Percentiles rank a stretch among this genome's conserved stretches.
These are phyloP conservation scores for Meyerozyma guilliermondii DNA, from an alignment of 1,139 yeast species.

Conservation along the genomic window DNA sequence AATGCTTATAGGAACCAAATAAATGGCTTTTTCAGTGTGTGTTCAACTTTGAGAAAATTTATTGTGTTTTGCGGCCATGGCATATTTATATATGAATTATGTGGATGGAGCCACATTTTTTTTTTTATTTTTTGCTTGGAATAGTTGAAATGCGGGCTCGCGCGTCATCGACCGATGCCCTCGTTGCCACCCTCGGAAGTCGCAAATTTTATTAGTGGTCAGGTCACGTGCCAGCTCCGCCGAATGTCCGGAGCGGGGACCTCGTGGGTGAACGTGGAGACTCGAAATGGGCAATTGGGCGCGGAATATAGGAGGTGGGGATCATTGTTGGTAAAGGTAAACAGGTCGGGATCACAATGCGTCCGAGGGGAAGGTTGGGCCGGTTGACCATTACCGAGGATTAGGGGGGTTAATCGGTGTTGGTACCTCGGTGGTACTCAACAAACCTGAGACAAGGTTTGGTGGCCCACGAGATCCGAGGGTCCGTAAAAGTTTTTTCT, in stretches of 20 bases:
- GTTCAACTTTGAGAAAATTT: neutral
- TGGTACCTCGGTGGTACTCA: neutral
- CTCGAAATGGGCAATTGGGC: neutral
- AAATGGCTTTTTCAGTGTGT: neutral
- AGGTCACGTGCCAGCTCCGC: neutral
- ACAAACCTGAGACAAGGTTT: neutral
- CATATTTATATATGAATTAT: constrained; percentile 8
- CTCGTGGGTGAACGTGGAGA: neutral
- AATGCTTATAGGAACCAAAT: neutral
- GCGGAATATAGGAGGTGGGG: neutral
- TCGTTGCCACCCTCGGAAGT: constrained; percentile 1
- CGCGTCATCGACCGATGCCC: constrained; percentile 1
- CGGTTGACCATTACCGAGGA: neutral
- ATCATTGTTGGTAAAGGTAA: neutral
- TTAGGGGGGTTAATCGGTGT: neutral
- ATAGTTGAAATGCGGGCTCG: neutral
- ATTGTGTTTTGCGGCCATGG: constrained; percentile 5
- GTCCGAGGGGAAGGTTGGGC: neutral
- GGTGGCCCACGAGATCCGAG: neutral
- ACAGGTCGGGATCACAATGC: neutral
- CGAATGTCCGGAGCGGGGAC: neutral
- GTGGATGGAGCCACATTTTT: constrained; percentile 1
- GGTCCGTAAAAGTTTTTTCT: neutral
- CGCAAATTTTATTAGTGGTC: neutral
- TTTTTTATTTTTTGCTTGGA: neutral